Evolutionary conservation across 306 rosid species (phyloP), one percentile per base, ranked within the genome.

Genomic region (Vachellia pachyceras): DNA sequence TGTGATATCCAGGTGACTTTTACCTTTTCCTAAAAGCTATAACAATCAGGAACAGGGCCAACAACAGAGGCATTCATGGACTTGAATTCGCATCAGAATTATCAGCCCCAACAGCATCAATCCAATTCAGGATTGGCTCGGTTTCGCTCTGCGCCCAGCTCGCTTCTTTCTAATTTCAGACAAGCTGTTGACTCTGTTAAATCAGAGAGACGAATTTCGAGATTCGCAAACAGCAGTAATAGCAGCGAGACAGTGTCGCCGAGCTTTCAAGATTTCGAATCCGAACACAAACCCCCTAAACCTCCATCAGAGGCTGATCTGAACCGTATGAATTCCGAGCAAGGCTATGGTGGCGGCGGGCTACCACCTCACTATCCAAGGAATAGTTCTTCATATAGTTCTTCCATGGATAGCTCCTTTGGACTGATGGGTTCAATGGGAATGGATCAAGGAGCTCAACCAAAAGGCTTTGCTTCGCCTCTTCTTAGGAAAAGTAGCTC

Each of bases 101-200:
- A 78, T 73, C 91, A 79, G 18, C 88, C 49, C 84, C 86, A 77
- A 10, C 63, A 76, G n/a, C 84, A 47, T 29, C 77, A 85, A 67
- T 58, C 92, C 65, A 88, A 76, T 69, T 85, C 97, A 36, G 97
- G 95, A 75, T 85, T 95, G 72, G 86, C 91, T 77, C 90, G 97
- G 52, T 91, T 90, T 76, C 95, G 99, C 64, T 95, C 99, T 55
- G 97, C 97, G 25, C 97, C 99, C 8, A 84, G 81, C 77, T 89
- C 94, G 7, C 75, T 93, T 63, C 45, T 90, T 18, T 33, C 86
- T 1, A 86, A 89, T 84, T 86, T 81, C 82, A 49, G 80, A 4
- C 86, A 82, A 9, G 74, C 40, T 35, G 55, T 69, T 37, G 46
- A 47, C 67, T 75, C 65, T 29, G 82, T 67, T 15, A 69, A 68